phyloP scores from a whole-genome alignment of 768 basidiomycete genomes.

The Pleurotus cornucopiae region DNA sequence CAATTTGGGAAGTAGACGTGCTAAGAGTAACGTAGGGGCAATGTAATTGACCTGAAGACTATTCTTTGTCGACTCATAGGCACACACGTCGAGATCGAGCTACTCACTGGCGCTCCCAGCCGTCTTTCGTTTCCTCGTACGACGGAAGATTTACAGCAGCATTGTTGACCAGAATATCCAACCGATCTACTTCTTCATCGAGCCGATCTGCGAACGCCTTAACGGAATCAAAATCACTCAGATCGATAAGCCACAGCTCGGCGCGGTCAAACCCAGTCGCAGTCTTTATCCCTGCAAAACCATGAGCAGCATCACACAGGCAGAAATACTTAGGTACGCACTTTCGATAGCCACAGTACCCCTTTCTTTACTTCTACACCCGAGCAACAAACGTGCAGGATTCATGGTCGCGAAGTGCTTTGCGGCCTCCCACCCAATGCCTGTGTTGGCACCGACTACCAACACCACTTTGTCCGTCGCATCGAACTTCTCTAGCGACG shows the following conservation, averaged over 20 bases:
- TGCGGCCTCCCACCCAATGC: slow-evolving; percentile 42
- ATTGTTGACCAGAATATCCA: slow-evolving; percentile 44
- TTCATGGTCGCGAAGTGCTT: slow-evolving; percentile 43
- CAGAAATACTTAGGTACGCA: slow-evolving; percentile 16
- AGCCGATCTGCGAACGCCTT: slow-evolving; percentile 31
- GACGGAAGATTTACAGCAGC: slow-evolving; percentile 21
- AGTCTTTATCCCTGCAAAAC: slow-evolving; percentile 19
- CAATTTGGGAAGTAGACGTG: slow-evolving; percentile 40
- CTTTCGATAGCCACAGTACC: slow-evolving; percentile 31
- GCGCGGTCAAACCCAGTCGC: slow-evolving; percentile 29
- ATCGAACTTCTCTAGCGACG: slow-evolving; percentile 29
- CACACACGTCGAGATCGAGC: no score
- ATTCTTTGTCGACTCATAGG: not conserved
- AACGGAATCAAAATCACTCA: slow-evolving; percentile 36
- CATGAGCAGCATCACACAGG: not conserved
- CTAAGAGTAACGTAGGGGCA: slow-evolving; percentile 31
- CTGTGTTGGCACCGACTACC: slow-evolving; percentile 47
- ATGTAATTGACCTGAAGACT: slow-evolving; percentile 49
- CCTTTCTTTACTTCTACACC: slow-evolving; percentile 30
- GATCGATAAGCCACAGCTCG: slow-evolving; percentile 38
- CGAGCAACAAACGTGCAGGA: slow-evolving; percentile 34
- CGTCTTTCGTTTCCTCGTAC: slow-evolving; percentile 30
- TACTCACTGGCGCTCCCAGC: slow-evolving; percentile 41
- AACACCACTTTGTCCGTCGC: slow-evolving; percentile 43
- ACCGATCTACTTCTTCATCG: slow-evolving; percentile 25